These are phyloP conservation scores for Globisporangium carolinianum DNA, from an alignment of 352 stramenopile species.

Conservation along the genomic window DNA sequence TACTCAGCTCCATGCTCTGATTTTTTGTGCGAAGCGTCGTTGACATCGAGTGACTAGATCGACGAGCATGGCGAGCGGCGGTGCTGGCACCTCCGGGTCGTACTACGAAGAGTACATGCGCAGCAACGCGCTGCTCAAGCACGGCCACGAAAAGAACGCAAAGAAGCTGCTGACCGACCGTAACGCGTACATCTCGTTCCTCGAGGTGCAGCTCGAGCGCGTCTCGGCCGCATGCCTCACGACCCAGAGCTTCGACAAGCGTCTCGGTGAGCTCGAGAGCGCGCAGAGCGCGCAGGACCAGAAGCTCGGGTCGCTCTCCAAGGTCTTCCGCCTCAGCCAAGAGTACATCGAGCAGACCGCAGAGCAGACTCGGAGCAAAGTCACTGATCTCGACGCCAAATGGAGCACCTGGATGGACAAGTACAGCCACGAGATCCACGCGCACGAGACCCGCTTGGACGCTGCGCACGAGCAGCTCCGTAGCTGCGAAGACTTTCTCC, in stretches of 20 bases:
- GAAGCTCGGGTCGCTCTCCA: conserved; percentile 59
- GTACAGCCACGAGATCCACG: conserved; percentile 33
- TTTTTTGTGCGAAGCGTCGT: too few relatives aligned
- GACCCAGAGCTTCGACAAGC: conserved; percentile 61
- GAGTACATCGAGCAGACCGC: conserved; percentile 57
- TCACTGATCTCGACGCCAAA: conserved; percentile 27
- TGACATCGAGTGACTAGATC: too few relatives aligned
- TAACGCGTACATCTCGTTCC: conserved; percentile 82
- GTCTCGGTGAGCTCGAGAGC: conserved; percentile 45
- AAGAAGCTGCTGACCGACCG: conserved; percentile 82
- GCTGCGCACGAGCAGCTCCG: conserved; percentile 34
- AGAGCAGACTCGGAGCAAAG: conserved; percentile 29
- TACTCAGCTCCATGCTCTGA: too few relatives aligned
- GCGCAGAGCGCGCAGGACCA: conserved; percentile 35
- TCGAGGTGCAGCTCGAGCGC: conserved; percentile 83
- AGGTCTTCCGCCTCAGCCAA: conserved; percentile 63
- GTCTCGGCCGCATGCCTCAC: conserved; percentile 76
- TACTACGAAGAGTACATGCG: conserved; percentile 85
- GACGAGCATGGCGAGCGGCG: neutral
- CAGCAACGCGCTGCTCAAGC: conserved; percentile 61
- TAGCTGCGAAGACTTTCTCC: conserved; percentile 34
- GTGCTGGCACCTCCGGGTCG: conserved; percentile 23
- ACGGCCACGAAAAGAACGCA: conserved; percentile 33
- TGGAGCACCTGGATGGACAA: conserved; percentile 66
- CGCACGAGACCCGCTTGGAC: conserved; percentile 25